Conservation (phyloP, 2,329 filamentous ascomycete species). For the Eutypa lata region DNA sequence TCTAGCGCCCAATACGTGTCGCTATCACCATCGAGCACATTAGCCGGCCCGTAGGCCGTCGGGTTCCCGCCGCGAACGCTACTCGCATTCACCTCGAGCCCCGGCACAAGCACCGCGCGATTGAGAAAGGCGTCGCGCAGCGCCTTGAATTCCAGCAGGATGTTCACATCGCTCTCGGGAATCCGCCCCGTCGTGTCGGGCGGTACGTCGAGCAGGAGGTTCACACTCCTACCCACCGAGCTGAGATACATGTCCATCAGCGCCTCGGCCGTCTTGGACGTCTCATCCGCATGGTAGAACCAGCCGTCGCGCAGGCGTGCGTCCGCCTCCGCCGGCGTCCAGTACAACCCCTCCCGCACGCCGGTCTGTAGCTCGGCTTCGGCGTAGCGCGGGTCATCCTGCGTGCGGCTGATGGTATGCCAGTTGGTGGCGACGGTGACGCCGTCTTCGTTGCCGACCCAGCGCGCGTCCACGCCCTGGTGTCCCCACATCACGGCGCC, state of each 20-base stretch:
- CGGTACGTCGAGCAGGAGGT: slow-evolving; percentile 22
- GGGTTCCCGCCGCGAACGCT: slow-evolving; percentile 14
- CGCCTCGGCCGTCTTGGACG: slow-evolving; percentile 18
- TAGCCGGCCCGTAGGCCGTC: slow-evolving; percentile 16
- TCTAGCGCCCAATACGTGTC: slow-evolving; percentile 24
- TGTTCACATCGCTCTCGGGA: slow-evolving; percentile 13
- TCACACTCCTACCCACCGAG: slow-evolving; percentile 24
- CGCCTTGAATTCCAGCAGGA: slow-evolving; percentile 16
- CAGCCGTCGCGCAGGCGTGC: slow-evolving; percentile 24
- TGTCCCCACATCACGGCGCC: slow-evolving; percentile 28
- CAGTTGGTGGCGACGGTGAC: slow-evolving; percentile 23
- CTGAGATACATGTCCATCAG: slow-evolving; percentile 26
- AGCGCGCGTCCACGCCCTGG: slow-evolving; percentile 28
- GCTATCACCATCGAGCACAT: slow-evolving; percentile 16
- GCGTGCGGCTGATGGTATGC: slow-evolving; percentile 27
- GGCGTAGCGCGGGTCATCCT: slow-evolving; percentile 22
- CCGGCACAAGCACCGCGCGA: slow-evolving; percentile 14
- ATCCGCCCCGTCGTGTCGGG: slow-evolving; percentile 22
- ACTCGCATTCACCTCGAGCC: slow-evolving; percentile 14
- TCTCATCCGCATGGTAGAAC: slow-evolving; percentile 25
- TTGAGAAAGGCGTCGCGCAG: slow-evolving; percentile 19
- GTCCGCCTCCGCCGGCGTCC: slow-evolving; percentile 27
- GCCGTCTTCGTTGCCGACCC: slow-evolving; percentile 30
- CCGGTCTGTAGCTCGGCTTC: slow-evolving; percentile 20
- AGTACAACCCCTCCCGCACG: slow-evolving; percentile 23